Evolutionary conservation across 257 asterid species (phyloP), one percentile per base, ranked within the genome.

Genomic region (Solanum medicagineum): DNA sequence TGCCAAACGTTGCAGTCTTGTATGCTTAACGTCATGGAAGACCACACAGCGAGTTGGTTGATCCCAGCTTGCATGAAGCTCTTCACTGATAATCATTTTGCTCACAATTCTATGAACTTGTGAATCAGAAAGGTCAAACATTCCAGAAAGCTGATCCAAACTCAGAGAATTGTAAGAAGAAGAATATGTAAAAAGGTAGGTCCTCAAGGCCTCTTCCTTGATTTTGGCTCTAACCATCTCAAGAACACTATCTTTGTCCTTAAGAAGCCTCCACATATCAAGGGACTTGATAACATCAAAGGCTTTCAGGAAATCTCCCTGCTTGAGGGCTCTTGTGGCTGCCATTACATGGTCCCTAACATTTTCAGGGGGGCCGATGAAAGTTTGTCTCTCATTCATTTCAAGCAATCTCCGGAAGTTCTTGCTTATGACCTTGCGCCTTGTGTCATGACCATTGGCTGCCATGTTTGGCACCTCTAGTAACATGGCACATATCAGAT

Each of bases 381-480:
- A 96, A 12, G 97, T 92, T 36, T 96, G 98, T 66, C 98, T 93
- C 90, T 94, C 98, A n/a, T 97, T 95, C 10, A 66, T 87, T 70
- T 95, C 98, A 8, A 94, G 95, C 87, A 96, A 75, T 89, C 97
- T 89, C n/a, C 97, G 90, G 90, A 96, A 95, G 55, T 86, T 93
- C 88, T 93, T 95, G 96, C 97, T 95, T 81, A 95, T 88, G 68
- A 95, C 91, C 93, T 85, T 94, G 47, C 97, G 97, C 88, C 87
- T 95, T 40, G 95, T 94, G 80, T 96, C 98, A 22, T 94, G 95
- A 32, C 86, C 89, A 66, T 95, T 92, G 83, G 99, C 98, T 68
- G 98, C 98, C 97, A 95, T 94, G 92, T 96, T 94, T 12, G 99
- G 99, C 59, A 96, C 99, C 89, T 96, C 99, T 16, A 96, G 91